Evolutionary conservation across 2,329 filamentous ascomycete genomes (phyloP), one percentile per base, ranked within the genome.

Genomic region (Trichoderma polysporum): DNA sequence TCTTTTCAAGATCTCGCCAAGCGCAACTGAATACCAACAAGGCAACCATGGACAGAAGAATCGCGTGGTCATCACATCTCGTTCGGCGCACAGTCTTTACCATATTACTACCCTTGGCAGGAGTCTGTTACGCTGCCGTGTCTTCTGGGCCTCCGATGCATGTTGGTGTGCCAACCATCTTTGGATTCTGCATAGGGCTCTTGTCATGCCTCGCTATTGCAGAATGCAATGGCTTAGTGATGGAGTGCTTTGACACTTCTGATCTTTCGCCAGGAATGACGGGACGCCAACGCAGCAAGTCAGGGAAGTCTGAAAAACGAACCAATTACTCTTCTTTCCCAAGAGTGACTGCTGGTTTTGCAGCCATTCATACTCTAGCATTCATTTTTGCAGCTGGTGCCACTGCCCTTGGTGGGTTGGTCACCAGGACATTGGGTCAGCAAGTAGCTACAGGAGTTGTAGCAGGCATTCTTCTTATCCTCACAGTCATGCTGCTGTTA

Each of bases 191-290:
- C 4, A 84, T 93, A 15, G 90, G 90, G 0, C 92, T 92, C 71
- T 79, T 93, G 5, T 90, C 89, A 1, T 89, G 88, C 60, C 84
- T 94, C 10, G 91, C 90, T 1, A 88, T 92, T 53, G 86, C 91
- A 2, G 91, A 94, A 77, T 93, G 91, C 76, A 87, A 90, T 70
- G 90, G 91, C 0, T 79, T 94, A 35, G 85, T 93, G 74, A 93
- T 94, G 91, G 91, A 93, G 74, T 89, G 88, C 0, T 94, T 90
- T 75, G 91, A 94, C 75, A 91, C 88, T n/a, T 92, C 89, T 47
- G 91, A 94, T 75, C 81, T 94, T 4, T 90, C 91, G 71, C 88
- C 90, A 2, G 89, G 90, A 12, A 89, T 90, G 81, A 90, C 85
- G 7, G 85, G 86, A 33, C 81, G 82, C 17, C 82, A 82, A n/a